Evolutionary conservation across 192 early-diverging fungal genomes (phyloP), one percentile per base, ranked within the genome.

Genomic region (Tieghemiomyces parasiticus): DNA sequence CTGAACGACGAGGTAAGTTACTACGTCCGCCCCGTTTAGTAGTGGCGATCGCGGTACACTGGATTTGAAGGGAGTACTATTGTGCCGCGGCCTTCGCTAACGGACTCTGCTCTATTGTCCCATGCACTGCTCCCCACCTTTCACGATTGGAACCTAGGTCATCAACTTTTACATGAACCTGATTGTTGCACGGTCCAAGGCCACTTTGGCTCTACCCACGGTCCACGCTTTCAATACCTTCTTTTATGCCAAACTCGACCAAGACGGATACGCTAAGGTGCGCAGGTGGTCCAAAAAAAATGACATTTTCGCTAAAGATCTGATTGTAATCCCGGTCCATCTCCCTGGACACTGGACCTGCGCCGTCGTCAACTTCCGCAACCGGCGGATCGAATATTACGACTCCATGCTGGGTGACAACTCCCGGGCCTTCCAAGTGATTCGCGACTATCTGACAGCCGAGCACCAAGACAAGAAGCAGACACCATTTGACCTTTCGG

Each of bases 151-250:
- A 38, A 12, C 30, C 19, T 51, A 83, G 70, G 70, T 85, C 24
- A 94, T 97, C 68, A 95, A 97, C 66, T 91, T 87, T 70, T 97
- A 94, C 67, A 80, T 86, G 60, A 74, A 85, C 45, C 68, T 97
- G 46, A 74, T 92, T 16, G 78, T 84, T 61, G 69, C 77, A 0
- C 79, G 95, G 13, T 63, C 83, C 16, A 75, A 78, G 42, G 63
- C 67, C 33, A 13, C 72, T 4, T 44, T 59, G 0, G 53, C 46
- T 24, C 55, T 81, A 34, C 88, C 88, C 0, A 77, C 74, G 31
- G 72, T 94, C 3, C 88, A 93, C 63, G 80, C 81, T 31, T 97
- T 94, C 67, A 97, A 87, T 68, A 91, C 92, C 0, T 92, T 91
- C 63, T 97, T 97, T 68, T 95, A 81, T 68, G 66, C 78, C 35